phyloP scores from a whole-genome alignment of 2,329 filamentous ascomycete genomes.

The Eurotiales sp. region DNA sequence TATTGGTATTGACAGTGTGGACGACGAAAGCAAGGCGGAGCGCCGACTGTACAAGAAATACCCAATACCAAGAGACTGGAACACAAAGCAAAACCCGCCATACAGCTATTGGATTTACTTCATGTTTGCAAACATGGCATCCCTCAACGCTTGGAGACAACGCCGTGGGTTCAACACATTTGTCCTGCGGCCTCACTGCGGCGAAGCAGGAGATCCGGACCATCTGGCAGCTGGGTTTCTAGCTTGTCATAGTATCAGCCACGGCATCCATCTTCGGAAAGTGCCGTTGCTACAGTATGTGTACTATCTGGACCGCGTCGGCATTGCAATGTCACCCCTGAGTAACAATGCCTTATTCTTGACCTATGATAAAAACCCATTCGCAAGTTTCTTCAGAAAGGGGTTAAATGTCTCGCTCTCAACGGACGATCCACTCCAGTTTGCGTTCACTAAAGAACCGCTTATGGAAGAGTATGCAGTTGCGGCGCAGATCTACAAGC shows the following conservation, averaged over 20 bases:
- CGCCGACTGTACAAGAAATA: constrained; percentile 94
- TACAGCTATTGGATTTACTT: constrained; percentile 99
- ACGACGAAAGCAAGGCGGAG: constrained; percentile 96
- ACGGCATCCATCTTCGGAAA: constrained; percentile 87
- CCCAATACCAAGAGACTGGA: constrained; percentile 83
- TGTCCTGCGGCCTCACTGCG: constrained; percentile 86
- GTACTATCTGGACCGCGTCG: constrained; percentile 97
- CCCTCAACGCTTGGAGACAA: constrained; percentile 87
- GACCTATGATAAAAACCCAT: constrained; percentile 94
- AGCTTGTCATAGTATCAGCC: constrained; percentile 95
- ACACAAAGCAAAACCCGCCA: constrained; percentile 89
- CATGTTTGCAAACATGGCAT: constrained; percentile 88
- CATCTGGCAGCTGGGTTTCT: constrained; percentile 88
- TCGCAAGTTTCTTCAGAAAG: constrained; percentile 90
- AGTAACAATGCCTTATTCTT: constrained; percentile 97
- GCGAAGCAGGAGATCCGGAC: constrained; percentile 94
- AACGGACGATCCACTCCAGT: constrained; percentile 94
- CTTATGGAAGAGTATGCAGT: constrained; percentile 98
- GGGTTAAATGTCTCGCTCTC: constrained; percentile 94
- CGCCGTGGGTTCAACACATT: constrained; percentile 95
- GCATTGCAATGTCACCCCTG: constrained; percentile 97
- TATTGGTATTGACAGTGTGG: constrained; percentile 94
- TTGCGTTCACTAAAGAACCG: constrained; percentile 97
- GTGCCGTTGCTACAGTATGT: constrained; percentile 93
- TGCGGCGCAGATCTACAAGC: constrained; percentile 96